Conservation (phyloP, 1,284 basidiomycete species). For the Pterulicium gracile region DNA sequence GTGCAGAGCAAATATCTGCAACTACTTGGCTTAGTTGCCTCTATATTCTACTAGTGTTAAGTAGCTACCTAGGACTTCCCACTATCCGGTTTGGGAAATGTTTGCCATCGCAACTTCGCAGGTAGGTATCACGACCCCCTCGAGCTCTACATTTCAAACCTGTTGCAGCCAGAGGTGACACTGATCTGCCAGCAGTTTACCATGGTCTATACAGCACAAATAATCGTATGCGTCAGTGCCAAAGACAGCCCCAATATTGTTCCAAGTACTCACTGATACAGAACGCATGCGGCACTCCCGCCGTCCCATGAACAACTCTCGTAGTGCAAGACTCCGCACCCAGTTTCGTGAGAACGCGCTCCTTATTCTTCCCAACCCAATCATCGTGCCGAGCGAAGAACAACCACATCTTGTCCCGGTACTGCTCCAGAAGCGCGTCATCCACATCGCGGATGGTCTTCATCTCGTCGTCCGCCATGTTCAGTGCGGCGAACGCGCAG, state of each 20-base stretch:
- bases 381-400: slow-evolving; percentile 46
- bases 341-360: slow-evolving; percentile 22
- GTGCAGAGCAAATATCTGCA: too few species aligned
- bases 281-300: slow-evolving; percentile 49
- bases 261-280: slow-evolving; percentile 43
- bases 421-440: slow-evolving; percentile 23
- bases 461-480: slow-evolving; percentile 58
- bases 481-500: slow-evolving; percentile 34
- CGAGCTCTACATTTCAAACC: too few species aligned
- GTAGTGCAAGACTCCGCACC: slow-evolving; percentile 22
- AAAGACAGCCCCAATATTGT: too few species aligned
- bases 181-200: slow-evolving; percentile 33
- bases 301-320: slow-evolving; percentile 30
- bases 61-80: too few species aligned
- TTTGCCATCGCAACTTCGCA: too few species aligned
- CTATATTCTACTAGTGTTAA: too few species aligned
- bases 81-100: too few species aligned
- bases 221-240: too few species aligned
- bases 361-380: slow-evolving; percentile 46
- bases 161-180: slow-evolving; percentile 36
- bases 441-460: slow-evolving; percentile 38
- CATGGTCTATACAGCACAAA: slow-evolving; percentile 40
- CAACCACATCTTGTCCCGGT: slow-evolving; percentile 32
- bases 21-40: too few species aligned
- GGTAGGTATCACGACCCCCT: too few species aligned